Base-by-base conservation (phyloP, 2,329 filamentous ascomycete species). In the Colletotrichum melonis region DNA sequence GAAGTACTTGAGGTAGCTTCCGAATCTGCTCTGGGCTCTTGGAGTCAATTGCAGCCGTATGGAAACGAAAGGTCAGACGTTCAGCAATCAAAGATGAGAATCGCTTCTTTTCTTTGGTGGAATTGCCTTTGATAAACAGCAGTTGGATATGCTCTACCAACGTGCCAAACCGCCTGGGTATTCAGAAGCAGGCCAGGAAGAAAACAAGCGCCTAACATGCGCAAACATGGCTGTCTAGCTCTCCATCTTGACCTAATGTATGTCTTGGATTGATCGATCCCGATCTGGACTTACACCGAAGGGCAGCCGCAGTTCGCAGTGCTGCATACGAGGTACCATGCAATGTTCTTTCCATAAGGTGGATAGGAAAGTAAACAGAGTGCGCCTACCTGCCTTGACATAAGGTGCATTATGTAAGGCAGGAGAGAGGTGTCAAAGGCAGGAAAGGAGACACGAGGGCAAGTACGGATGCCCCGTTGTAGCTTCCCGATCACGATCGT, bases 401-500 rank as follows among this genome's bases (percentile, higher is more conserved):
- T 42, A 12, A 6, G 38, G 14, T 42, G 14, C 38, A 7, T 42
- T 42, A 42, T 42, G 38, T 19, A 19, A 19, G 38, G 38, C 14
- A 19, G 7, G 38, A 42, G 38, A 14, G 14, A 42, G 38, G 14
- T 42, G 38, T 42, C 38, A 19, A 30, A 35, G 16, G 28, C 32
- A 35, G 32, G 26, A 32, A 54, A n/a, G 14, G 16, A 42, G 14
- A 19, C 6, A 42, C 14, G 38, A 5, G 19, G n/a, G 22, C 38
- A 42, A n/a, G 46, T 22, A n/a, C 60, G 60, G 49, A 64, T 55
- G 12, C 24, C 49, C 42, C 42, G 12, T 52, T 46, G 66, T 42
- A 46, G 54, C 54, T 30, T 69, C 52, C 58, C 69, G 65, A 26
- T 69, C 46, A 9, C 70, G 42, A 73, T 73, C 54, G 70, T 56